phyloP scores from a whole-genome alignment of 2,329 filamentous ascomycete genomes.

The Cladophialophora immunda region DNA sequence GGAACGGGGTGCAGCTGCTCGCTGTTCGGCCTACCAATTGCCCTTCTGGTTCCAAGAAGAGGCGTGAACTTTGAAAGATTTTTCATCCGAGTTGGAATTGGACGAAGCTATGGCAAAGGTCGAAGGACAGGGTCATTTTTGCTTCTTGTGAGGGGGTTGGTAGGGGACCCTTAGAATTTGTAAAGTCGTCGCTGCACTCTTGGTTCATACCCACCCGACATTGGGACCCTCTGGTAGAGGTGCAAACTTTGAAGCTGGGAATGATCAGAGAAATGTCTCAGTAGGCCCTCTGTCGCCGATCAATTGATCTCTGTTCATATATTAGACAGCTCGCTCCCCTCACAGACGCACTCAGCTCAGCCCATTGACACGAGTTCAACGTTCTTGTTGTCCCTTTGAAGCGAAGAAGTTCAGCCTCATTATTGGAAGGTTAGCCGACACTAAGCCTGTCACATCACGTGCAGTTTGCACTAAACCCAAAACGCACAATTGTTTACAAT shows the following conservation, averaged over 20 bases:
- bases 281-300: neutral
- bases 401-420: neutral
- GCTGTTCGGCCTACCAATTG: neutral
- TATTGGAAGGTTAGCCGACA: neutral
- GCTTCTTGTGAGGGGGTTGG: neutral
- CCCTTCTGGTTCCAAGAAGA: neutral
- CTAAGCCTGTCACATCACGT: neutral
- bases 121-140: neutral
- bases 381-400: neutral
- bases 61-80: neutral
- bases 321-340: neutral
- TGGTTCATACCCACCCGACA: neutral
- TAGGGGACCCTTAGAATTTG: neutral
- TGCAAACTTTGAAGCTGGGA: neutral
- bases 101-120: neutral
- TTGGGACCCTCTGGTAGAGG: neutral
- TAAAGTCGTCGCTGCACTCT: neutral
- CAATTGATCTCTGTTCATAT: neutral
- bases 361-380: neutral
- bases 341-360: neutral
- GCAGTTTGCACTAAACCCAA: neutral
- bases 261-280: neutral
- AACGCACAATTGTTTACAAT: slow-evolving; percentile 8
- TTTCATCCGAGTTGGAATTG: neutral
- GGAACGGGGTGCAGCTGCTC: neutral